phyloP scores from a whole-genome alignment of 768 basidiomycete genomes.

The Naganishia vaughanmartiniae region DNA sequence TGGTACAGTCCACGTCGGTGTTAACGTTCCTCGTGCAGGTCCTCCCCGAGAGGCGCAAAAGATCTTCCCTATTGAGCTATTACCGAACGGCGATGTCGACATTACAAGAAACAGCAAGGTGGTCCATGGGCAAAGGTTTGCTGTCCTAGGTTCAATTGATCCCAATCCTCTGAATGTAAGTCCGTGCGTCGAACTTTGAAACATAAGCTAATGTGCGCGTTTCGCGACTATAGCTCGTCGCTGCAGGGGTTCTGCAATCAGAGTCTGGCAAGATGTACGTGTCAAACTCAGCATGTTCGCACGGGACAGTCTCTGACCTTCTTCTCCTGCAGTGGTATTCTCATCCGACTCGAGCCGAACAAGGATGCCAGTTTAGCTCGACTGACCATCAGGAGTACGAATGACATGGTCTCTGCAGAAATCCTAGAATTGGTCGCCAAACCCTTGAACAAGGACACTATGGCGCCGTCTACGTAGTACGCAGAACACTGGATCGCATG shows the following conservation, averaged over 20 bases:
- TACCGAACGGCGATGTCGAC: constrained; percentile 68
- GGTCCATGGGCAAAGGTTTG: constrained; percentile 72
- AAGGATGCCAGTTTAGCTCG: constrained; percentile 94
- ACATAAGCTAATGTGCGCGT: neutral
- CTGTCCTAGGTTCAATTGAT: constrained; percentile 78
- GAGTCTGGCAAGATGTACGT: constrained; percentile 74
- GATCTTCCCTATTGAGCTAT: constrained; percentile 76
- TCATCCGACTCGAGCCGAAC: constrained; percentile 90
- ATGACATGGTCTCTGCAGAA: constrained; percentile 68
- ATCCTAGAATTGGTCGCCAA: constrained; percentile 49
- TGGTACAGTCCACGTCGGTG: neutral
- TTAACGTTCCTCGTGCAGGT: constrained; percentile 48
- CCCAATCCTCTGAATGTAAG: constrained; percentile 80
- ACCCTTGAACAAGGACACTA: constrained; percentile 46
- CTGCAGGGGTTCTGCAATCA: constrained; percentile 95
- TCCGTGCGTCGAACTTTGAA: neutral
- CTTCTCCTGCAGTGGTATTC: constrained; percentile 61
- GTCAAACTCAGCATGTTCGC: neutral
- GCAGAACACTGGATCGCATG: neutral
- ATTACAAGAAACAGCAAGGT: constrained; percentile 69
- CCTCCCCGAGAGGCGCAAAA: constrained; percentile 85
- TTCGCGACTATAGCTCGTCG: constrained; percentile 59
- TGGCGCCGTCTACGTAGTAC: constrained; percentile 13
- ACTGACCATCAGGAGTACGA: constrained; percentile 89
- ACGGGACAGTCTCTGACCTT: neutral